Conservation (phyloP, 1,284 basidiomycete species). For the Cutaneotrichosporon sp. region DNA sequence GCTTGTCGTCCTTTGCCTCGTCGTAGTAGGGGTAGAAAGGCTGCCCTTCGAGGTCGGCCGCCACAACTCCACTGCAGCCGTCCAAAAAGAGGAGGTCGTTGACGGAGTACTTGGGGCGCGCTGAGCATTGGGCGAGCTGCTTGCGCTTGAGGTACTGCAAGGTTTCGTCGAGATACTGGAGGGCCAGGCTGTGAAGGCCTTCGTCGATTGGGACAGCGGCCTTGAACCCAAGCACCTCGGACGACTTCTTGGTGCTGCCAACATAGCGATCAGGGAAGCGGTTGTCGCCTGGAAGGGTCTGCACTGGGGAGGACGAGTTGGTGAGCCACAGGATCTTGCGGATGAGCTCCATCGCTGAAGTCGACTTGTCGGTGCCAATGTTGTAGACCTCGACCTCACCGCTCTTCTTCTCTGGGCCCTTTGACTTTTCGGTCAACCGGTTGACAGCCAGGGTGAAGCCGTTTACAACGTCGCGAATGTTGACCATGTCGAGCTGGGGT, state of each 20-base stretch:
- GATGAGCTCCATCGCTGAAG: slow-evolving; percentile 28
- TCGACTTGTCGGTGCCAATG: slow-evolving; percentile 26
- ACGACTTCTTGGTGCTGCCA: slow-evolving; percentile 26
- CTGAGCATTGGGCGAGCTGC: slow-evolving; percentile 6
- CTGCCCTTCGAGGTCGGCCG: slow-evolving; percentile 17
- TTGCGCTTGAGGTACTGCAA: slow-evolving; percentile 18
- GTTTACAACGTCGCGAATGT: slow-evolving; percentile 35
- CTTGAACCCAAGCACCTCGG: slow-evolving; percentile 26
- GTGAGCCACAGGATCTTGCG: slow-evolving; percentile 32
- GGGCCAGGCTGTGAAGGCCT: slow-evolving; percentile 29
- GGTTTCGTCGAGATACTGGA: slow-evolving; percentile 19
- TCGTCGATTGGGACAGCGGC: slow-evolving; percentile 30
- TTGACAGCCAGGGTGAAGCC: too few species aligned
- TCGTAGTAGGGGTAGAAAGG: slow-evolving; percentile 19
- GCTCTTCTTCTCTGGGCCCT: too few species aligned
- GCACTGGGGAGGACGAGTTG: slow-evolving; percentile 35
- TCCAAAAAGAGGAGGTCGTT: slow-evolving; percentile 24
- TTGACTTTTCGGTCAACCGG: too few species aligned
- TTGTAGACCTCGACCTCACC: slow-evolving; percentile 40
- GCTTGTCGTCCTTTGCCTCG: slow-evolving; percentile 4
- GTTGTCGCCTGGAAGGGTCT: slow-evolving; percentile 30
- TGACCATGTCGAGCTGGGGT: slow-evolving; percentile 31
- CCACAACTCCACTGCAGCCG: slow-evolving; percentile 29
- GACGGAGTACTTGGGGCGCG: slow-evolving; percentile 12
- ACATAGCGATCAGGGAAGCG: slow-evolving; percentile 31